Base-by-base conservation (phyloP, 2,329 filamentous ascomycete species). In the Emmonsia crescens region DNA sequence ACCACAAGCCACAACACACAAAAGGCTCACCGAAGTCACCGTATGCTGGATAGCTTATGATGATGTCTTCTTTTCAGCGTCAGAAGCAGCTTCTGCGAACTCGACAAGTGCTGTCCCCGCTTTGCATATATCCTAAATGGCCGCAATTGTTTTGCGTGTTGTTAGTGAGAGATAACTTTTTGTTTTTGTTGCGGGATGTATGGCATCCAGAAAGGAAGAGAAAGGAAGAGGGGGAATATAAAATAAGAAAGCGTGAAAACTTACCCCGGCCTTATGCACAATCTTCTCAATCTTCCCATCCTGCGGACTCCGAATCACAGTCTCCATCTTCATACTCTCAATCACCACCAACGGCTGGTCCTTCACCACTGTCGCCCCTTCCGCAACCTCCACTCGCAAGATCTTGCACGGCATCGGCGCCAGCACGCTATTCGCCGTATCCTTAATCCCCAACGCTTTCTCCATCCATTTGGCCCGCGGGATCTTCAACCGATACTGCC, bases 321-420 rank as follows among this genome's bases (percentile, higher is more conserved):
- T 92, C 73, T 92, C 89, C 89, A 92, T 92, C 80, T 92, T 92
- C 89, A 92, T 92, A 62, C 88, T 91, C 75, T 92, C 89, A 69
- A 92, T 91, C 78, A 97, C 91, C 14, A 97, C 89, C 62, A 99
- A 78, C 6, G 91, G 85, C 62, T 93, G 86, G 54, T 93, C 92
- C 77, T 93, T 95, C 72, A 86, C 85, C 19, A 99, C 94, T 55
- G 76, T 77, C 65, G 96, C 85, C 0, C 94, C 94, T 68, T 91
- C 91, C 33, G 82, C 77, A 0, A 96, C 91, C 74, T 96, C 89
- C 56, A 96, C 94, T 66, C 90, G 85, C 64, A 99, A 77, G 31
- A 99, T 88, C 78, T 97, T 97, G 77, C 94, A 97, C 1, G 94
- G 94, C 94, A 99, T 99, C 0, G 94, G 94, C 27, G 94, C 91